phyloP scores from a whole-genome alignment of 2,329 filamentous ascomycete species.

The Ceratocystis papillata region DNA sequence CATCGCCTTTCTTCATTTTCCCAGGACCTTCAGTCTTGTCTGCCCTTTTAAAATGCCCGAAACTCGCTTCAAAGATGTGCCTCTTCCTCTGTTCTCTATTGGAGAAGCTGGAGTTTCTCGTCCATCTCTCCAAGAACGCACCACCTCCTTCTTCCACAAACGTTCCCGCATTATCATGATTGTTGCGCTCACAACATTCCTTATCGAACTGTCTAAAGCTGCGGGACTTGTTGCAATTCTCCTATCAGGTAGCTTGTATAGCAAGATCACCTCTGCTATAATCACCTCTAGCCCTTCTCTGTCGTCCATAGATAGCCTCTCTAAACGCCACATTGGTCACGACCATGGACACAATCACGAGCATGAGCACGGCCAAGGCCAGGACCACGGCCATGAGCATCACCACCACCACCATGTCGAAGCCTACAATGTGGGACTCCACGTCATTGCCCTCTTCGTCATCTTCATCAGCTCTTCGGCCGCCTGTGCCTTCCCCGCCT shows the following conservation, averaged over 20 bases:
- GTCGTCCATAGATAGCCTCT: background rate
- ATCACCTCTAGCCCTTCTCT: background rate
- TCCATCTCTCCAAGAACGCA: background rate
- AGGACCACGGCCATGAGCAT: background rate
- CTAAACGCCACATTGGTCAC: constrained; percentile 9
- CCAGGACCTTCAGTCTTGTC: background rate
- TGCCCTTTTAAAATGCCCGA: background rate
- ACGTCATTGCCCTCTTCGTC: constrained; percentile 47
- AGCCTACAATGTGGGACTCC: constrained; percentile 46
- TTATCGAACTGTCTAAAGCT: too few relatives aligned
- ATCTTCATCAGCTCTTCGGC: constrained; percentile 40
- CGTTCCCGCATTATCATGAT: background rate
- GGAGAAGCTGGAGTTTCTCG: background rate
- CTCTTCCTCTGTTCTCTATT: background rate
- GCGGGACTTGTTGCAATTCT: too few relatives aligned
- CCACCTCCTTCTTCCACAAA: background rate
- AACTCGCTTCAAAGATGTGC: background rate
- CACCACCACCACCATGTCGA: background rate
- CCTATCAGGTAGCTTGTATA: background rate
- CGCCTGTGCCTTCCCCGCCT: constrained; percentile 44
- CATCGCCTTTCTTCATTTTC: background rate
- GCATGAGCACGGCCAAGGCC: background rate
- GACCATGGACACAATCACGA: background rate
- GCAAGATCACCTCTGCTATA: background rate
- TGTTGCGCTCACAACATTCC: too few relatives aligned